Evolutionary conservation across 441 rosid species (phyloP).

Genomic region (Syzygium syzygioides): DNA sequence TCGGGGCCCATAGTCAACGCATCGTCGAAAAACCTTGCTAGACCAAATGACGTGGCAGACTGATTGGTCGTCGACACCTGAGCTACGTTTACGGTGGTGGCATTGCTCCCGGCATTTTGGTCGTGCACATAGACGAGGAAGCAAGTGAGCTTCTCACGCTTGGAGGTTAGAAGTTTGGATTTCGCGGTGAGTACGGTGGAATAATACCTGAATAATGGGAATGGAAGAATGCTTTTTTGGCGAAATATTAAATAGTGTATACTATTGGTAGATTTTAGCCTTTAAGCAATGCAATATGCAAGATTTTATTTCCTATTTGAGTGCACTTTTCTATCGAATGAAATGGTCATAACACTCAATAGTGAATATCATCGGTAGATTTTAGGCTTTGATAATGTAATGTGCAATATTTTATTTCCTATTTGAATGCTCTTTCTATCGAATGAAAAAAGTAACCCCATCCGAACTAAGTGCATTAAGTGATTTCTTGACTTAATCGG

Average conservation of each 20-base stretch:
- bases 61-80: not conserved
- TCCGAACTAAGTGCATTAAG: too few species aligned
- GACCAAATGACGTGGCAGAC: not conserved
- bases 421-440: too few species aligned
- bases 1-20: not conserved
- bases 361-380: not conserved
- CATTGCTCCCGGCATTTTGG: not conserved
- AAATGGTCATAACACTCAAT: too few species aligned
- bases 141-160: constrained; percentile 22
- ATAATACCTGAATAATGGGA: not conserved
- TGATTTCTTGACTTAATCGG: not conserved
- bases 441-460: too few species aligned
- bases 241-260: not conserved
- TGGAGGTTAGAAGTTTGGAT: constrained; percentile 7
- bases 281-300: not conserved
- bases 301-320: too few species aligned
- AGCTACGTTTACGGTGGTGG: not conserved
- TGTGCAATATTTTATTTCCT: not conserved
- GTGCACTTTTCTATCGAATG: too few species aligned
- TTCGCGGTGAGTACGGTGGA: constrained; percentile 1
- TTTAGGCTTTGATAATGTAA: not conserved
- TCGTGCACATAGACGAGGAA: not conserved
- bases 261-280: not conserved
- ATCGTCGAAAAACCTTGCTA: not conserved
- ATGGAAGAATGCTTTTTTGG: not conserved